Conservation (phyloP, 2,329 filamentous ascomycete species). For the Emericellopsis cladophorae region DNA sequence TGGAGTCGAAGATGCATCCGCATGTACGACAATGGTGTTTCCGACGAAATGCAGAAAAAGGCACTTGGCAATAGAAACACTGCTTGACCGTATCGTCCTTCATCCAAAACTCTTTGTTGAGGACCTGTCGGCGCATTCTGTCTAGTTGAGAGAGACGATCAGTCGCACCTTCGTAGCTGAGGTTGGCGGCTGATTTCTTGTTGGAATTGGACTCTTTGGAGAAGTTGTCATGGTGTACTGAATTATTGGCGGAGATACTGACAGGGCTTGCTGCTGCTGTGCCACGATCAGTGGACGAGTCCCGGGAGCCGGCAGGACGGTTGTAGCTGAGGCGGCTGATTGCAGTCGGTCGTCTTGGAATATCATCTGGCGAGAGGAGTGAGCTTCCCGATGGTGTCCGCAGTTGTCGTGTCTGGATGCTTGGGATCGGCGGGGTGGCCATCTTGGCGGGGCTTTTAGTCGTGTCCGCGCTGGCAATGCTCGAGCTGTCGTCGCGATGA, state of each 20-base stretch:
- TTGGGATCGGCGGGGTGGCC: slow-evolving; percentile 15
- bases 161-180: slow-evolving; percentile 40
- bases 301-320: slow-evolving; percentile 35
- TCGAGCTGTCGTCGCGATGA: slow-evolving; percentile 29
- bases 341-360: slow-evolving; percentile 32
- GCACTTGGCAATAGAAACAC: slow-evolving; percentile 82
- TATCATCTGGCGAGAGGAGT: slow-evolving; percentile 22
- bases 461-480: slow-evolving; percentile 27
- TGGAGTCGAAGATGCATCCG: slow-evolving; percentile 96
- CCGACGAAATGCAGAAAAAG: slow-evolving; percentile 85
- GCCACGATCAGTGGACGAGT: slow-evolving; percentile 45
- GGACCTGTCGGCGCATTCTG: slow-evolving; percentile 71
- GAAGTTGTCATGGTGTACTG: slow-evolving; percentile 44
- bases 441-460: slow-evolving; percentile 29
- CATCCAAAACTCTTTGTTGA: slow-evolving; percentile 99
- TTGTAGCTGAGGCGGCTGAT: slow-evolving; percentile 42
- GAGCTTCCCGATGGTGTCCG: slow-evolving; percentile 20
- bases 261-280: slow-evolving; percentile 43
- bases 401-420: slow-evolving; percentile 20
- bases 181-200: slow-evolving; percentile 31
- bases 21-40: slow-evolving; percentile 96
- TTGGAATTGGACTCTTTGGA: slow-evolving; percentile 30
- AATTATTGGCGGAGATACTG: slow-evolving; percentile 45
- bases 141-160: slow-evolving; percentile 49
- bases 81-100: slow-evolving; percentile 96